Percentiles rank a stretch among this genome's conserved stretches.
Conservation (phyloP, 768 basidiomycete species). For the Jaapia argillacea region DNA sequence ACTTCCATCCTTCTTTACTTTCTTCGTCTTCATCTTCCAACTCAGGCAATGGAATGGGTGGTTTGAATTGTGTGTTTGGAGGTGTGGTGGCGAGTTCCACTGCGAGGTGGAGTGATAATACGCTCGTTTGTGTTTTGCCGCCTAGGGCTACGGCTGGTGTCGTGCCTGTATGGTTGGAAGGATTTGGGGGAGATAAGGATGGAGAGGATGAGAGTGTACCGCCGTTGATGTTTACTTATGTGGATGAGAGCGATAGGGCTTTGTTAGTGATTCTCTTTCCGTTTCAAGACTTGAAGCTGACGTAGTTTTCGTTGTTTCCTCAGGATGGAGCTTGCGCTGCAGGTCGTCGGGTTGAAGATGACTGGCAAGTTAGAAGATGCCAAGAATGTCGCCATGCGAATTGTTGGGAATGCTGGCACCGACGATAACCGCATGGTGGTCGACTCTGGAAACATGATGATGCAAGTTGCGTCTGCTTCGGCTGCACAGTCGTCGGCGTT, state of each 20-base stretch:
- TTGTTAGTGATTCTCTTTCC: slow-evolving; percentile 43
- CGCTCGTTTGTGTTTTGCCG: slow-evolving; percentile 85
- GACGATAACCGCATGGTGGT: slow-evolving; percentile 25
- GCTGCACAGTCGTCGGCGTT: slow-evolving; percentile 49
- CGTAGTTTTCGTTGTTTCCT: slow-evolving; percentile 7
- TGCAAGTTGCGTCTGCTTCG: slow-evolving; percentile 41
- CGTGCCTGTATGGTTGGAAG: slow-evolving; percentile 85
- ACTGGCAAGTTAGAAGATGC: slow-evolving; percentile 92
- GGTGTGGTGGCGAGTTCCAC: slow-evolving; percentile 74
- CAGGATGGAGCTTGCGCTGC: slow-evolving; percentile 92
- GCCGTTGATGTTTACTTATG: slow-evolving; percentile 77
- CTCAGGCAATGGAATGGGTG: no score
- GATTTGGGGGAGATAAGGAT: slow-evolving; percentile 53
- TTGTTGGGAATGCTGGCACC: slow-evolving; percentile 65
- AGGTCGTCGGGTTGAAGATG: slow-evolving; percentile 95
- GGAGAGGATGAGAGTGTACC: slow-evolving; percentile 20
- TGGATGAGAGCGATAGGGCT: slow-evolving; percentile 82
- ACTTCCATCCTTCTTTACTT: slow-evolving; percentile 72
- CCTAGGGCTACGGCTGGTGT: slow-evolving; percentile 74
- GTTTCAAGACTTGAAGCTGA: slow-evolving; percentile 33
- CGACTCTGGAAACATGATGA: slow-evolving; percentile 30
- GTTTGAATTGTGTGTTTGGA: slow-evolving; percentile 79
- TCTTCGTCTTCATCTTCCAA: no score
- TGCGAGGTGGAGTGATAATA: slow-evolving; percentile 87
- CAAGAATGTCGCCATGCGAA: slow-evolving; percentile 86